phyloP scores from a whole-genome alignment of 108 stramenopile species.

The Stephanodiscus minutulus region DNA sequence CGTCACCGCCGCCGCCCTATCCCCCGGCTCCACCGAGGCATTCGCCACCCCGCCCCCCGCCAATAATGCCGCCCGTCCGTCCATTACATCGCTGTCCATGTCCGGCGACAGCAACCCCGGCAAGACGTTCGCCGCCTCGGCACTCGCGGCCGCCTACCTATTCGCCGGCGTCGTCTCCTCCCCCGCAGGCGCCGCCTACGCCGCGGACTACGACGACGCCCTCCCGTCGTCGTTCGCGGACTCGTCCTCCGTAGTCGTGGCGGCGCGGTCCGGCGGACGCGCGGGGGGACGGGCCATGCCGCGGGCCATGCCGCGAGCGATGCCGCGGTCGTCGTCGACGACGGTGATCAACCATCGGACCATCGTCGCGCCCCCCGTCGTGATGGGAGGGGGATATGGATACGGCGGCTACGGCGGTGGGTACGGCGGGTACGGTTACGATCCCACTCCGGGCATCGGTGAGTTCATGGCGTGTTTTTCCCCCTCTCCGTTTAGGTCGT shows the following conservation, averaged over 20 bases:
- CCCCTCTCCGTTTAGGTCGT: too few species aligned
- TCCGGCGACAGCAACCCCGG: constrained; percentile 15
- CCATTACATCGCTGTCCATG: constrained; percentile 10
- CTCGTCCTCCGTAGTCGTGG: constrained; percentile 33
- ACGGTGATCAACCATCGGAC: constrained; percentile 40
- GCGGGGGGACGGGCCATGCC: constrained; percentile 43
- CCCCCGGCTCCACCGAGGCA: constrained; percentile 5
- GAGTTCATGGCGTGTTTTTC: too few species aligned
- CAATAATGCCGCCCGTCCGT: not conserved
- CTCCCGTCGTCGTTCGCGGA: not conserved
- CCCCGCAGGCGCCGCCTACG: constrained; percentile 35
- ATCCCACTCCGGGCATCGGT: constrained; percentile 45
- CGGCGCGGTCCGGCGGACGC: constrained; percentile 44
- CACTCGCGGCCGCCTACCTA: constrained; percentile 40
- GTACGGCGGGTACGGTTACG: constrained; percentile 38
- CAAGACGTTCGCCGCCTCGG: constrained; percentile 46
- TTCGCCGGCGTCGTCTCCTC: constrained; percentile 29
- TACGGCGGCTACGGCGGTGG: constrained; percentile 37
- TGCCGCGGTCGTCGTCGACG: constrained; percentile 5
- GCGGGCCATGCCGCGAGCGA: not conserved
- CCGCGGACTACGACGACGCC: not conserved
- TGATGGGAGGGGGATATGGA: constrained; percentile 41
- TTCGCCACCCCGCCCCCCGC: constrained; percentile 1
- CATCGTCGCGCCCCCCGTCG: constrained; percentile 20
- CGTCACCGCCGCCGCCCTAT: constrained; percentile 9